Base-by-base conservation (phyloP, 2,329 filamentous ascomycete genomes). In the Cercospora nicotianae region DNA sequence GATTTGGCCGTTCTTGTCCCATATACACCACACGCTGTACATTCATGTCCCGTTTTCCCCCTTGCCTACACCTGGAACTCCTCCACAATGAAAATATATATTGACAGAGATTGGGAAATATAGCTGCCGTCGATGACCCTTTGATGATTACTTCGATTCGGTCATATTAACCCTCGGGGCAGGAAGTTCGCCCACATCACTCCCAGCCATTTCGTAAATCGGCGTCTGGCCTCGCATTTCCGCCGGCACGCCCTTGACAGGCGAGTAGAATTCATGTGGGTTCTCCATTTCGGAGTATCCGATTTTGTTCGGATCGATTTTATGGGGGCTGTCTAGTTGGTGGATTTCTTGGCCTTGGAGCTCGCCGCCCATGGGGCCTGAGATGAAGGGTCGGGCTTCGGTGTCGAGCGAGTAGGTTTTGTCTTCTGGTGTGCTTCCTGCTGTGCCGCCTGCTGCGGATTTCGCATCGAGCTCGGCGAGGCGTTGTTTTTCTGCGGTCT, bases 221-320 rank as follows among this genome's bases (percentile, higher is more conserved):
- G 72, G 68, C 53, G 72, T 74, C 26, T 65, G 64, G 2, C 75
- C 75, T 28, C 74, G 67, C 71, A 77, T 73, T 57, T 77, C 76
- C 30, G 70, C 69, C 39, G 70, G 64, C n/a, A 59, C 61, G 31
- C 64, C 63, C 55, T 68, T 69, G 36, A 58, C 36, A 30, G 69
- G 70, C 20, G 67, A 72, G 60, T 70, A 73, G 39, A 70, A 70
- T 36, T 71, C 71, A 2, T 31, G 20, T 1, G 69, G 70, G 8
- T 72, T 74, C 23, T 76, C 75, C 75, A 78, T 75, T 67, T 79
- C 77, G 2, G 70, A 73, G 63, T 77, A 78, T 5, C 75, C 76
- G 18, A 72, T 71, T 61, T 74, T 74, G 48, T 77, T 76, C n/a
- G 77, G 75, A 67, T 78, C 62, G 26, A 74, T 67, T 59, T 75